These are phyloP conservation scores for Gamsiella multidivaricata DNA, from an alignment of 192 early-diverging fungal species.

Conservation along the genomic window DNA sequence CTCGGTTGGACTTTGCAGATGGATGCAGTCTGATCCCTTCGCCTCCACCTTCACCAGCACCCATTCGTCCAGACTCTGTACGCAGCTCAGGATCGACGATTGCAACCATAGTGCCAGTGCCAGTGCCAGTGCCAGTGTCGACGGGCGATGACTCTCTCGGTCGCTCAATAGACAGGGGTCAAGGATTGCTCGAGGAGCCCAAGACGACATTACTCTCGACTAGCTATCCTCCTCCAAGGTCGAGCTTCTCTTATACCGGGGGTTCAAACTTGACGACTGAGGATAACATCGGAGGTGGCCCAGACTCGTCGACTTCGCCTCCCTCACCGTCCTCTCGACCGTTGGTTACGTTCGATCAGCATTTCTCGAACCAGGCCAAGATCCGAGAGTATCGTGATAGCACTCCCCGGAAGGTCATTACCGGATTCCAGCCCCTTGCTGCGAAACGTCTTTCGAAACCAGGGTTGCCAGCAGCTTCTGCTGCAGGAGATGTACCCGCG, in stretches of 20 bases:
- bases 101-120: background rate
- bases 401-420: constrained; percentile 31
- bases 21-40: constrained; percentile 49
- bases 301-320: constrained; percentile 5
- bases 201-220: constrained; percentile 31
- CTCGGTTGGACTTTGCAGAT: constrained; percentile 43
- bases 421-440: constrained; percentile 46
- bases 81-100: background rate
- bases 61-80: background rate
- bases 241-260: constrained; percentile 24
- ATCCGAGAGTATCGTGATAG: constrained; percentile 33
- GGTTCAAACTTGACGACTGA: background rate
- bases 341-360: constrained; percentile 43
- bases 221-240: constrained; percentile 43
- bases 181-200: constrained; percentile 27
- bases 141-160: background rate
- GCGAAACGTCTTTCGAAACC: constrained; percentile 50
- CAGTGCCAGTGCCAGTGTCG: background rate
- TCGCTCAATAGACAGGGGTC: background rate
- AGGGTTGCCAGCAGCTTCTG: background rate
- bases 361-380: constrained; percentile 44
- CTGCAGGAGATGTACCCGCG: constrained; percentile 4
- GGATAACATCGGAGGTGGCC: background rate
- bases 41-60: constrained; percentile 34
- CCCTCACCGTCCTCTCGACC: constrained; percentile 26